Conservation (phyloP, 2,329 filamentous ascomycete species). For the Aspergillus ochraceus region DNA sequence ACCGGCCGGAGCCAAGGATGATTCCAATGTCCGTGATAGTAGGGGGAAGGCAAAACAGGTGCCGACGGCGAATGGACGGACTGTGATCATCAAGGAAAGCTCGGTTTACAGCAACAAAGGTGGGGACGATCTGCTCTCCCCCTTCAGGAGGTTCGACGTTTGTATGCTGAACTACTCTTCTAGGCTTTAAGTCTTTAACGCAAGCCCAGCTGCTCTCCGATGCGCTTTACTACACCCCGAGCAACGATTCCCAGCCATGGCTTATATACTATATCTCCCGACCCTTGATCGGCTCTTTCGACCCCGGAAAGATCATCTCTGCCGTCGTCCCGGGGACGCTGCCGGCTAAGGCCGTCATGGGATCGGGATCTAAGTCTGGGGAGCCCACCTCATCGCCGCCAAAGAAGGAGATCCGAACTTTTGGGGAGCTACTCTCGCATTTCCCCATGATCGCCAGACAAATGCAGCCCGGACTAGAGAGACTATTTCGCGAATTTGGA, state of each 20-base stretch:
- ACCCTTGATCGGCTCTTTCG: slow-evolving; percentile 80
- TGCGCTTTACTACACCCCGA: slow-evolving; percentile 82
- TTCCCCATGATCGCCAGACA: slow-evolving; percentile 96
- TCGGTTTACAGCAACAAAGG: slow-evolving; percentile 96
- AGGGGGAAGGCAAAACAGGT: slow-evolving; percentile 94
- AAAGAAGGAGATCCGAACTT: slow-evolving; percentile 90
- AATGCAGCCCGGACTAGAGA: slow-evolving; percentile 90
- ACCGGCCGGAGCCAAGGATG: slow-evolving; percentile 51
- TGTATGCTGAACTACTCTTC: slow-evolving; percentile 15
- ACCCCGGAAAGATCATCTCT: slow-evolving; percentile 69
- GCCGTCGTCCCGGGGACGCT: slow-evolving; percentile 57
- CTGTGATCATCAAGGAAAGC: slow-evolving; percentile 89
- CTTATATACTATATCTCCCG: slow-evolving; percentile 93
- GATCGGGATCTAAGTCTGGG: slow-evolving; percentile 26
- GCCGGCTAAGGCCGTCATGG: slow-evolving; percentile 25
- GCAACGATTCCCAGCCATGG: slow-evolving; percentile 89
- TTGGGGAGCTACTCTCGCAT: slow-evolving; percentile 82
- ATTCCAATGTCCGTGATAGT: slow-evolving; percentile 74
- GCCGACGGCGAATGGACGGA: slow-evolving; percentile 86
- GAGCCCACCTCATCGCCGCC: slow-evolving; percentile 39
- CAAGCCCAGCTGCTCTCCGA: slow-evolving; percentile 87
- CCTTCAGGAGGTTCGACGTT: slow-evolving; percentile 4
- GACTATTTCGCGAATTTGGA: slow-evolving; percentile 85
- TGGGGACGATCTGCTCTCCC: slow-evolving; percentile 39
- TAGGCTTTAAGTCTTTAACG: slow-evolving; percentile 87